Base-by-base conservation (phyloP, 345 rosid species). In the Excoecaria cochinchinensis region DNA sequence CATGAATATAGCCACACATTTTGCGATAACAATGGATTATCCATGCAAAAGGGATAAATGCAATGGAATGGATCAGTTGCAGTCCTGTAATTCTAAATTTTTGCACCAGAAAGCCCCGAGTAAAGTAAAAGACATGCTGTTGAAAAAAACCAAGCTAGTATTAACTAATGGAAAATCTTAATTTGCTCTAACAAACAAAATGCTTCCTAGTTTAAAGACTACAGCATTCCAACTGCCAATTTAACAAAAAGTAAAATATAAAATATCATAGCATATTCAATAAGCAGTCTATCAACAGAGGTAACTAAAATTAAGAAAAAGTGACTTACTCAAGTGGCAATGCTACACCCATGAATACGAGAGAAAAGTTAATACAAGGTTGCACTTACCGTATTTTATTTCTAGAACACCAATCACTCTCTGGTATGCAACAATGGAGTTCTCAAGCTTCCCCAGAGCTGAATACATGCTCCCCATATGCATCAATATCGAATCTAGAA, bases 401-500 rank as follows among this genome's bases (percentile, higher is more conserved):
- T 88, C 97, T 25, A 86, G 72, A 78, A 88, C 78, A 58, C 73
- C 70, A 68, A 85, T 81, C 79, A 79, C 94, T 76, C 93, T 87
- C 66, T 77, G 81, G 80, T 94, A 81, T 56, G 74, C 56, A 38
- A 78, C 82, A 79, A 85, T 39, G 70, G 98, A 94, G 55, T 89
- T 84, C 80, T 88, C 90, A n/a, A 80, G 84, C 78, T 81, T 88
- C 67, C 90, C 93, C 83, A 92, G 61, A 39, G 85, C 76, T 55
- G 94, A 87, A 86, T 89, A 87, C 92, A 94, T 90, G 77, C 95
- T 88, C 62, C 91, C 97, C 88, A 86, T 85, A 79, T 94, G 98
- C 80, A 84, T 75, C 66, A 92, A 83, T 64, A 94, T 79, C 72
- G 91, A 86, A 82, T 88, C 97, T 80, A 94, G 80, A 83, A 90